phyloP scores from a whole-genome alignment of 768 basidiomycete species.

The Boletus rubroflammeus region DNA sequence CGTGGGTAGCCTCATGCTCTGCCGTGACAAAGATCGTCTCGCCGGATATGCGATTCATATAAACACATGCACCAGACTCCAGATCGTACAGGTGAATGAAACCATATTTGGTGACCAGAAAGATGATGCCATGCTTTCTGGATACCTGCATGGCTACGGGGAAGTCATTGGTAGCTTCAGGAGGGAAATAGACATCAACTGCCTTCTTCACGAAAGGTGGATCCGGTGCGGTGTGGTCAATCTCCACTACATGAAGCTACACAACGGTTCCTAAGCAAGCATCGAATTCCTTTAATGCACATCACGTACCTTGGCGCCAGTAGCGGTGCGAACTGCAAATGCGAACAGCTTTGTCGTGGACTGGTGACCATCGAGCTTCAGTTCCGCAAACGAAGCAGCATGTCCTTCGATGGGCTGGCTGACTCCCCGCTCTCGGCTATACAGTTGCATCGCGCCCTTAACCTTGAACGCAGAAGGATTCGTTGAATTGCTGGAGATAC shows the following conservation, averaged over 20 bases:
- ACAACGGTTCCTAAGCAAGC: slow-evolving; percentile 8
- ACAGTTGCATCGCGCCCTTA: slow-evolving; percentile 97
- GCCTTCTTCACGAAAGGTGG: slow-evolving; percentile 95
- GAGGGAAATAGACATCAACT: slow-evolving; percentile 98
- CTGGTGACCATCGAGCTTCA: slow-evolving; percentile 87
- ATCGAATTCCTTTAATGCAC: neutral
- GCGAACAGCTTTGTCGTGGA: slow-evolving; percentile 87
- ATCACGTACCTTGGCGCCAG: slow-evolving; percentile 84
- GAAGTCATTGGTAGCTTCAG: slow-evolving; percentile 97
- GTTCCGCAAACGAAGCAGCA: slow-evolving; percentile 91
- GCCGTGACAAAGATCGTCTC: slow-evolving; percentile 99
- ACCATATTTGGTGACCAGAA: slow-evolving; percentile 97
- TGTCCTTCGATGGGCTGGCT: slow-evolving; percentile 99
- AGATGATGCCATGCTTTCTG: slow-evolving; percentile 93
- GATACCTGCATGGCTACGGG: slow-evolving; percentile 99
- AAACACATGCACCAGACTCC: slow-evolving; percentile 94
- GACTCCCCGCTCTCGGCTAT: slow-evolving; percentile 87
- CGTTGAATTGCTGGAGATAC: slow-evolving; percentile 87
- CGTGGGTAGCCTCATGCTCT: slow-evolving; percentile 88
- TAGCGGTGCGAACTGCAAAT: slow-evolving; percentile 94
- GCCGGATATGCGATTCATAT: slow-evolving; percentile 99
- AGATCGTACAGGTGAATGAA: slow-evolving; percentile 99
- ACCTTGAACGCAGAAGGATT: slow-evolving; percentile 98
- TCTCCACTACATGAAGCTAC: slow-evolving; percentile 96
- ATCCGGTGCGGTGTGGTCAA: slow-evolving; percentile 91